Conservation (phyloP, 139 green algal species). For the Prasinococcaceae sp. region DNA sequence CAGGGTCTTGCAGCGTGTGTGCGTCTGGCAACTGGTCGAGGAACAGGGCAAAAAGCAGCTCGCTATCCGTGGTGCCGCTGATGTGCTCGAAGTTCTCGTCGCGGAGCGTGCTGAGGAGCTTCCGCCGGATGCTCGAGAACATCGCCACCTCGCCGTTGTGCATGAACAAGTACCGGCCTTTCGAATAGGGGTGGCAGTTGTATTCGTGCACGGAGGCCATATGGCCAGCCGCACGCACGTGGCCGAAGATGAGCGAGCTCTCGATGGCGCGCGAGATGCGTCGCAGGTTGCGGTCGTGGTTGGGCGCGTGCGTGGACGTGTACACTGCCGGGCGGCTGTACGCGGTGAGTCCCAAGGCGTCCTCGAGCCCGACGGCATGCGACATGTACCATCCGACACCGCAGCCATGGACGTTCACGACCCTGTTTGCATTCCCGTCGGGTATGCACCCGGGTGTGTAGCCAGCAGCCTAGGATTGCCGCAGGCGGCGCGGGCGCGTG, state of each 20-base stretch:
- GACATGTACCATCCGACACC: slow-evolving; percentile 10
- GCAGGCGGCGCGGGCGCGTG: no score
- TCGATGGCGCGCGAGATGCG: slow-evolving; percentile 68
- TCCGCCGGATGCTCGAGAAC: slow-evolving; percentile 56
- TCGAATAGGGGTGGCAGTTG: slow-evolving; percentile 56
- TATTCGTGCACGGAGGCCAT: slow-evolving; percentile 80
- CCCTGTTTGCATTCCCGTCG: not conserved
- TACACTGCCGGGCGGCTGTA: slow-evolving; percentile 53
- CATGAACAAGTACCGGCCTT: slow-evolving; percentile 72
- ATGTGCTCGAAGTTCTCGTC: slow-evolving; percentile 73
- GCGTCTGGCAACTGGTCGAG: slow-evolving; percentile 12
- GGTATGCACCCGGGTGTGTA: slow-evolving; percentile 2
- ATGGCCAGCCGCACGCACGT: slow-evolving; percentile 74
- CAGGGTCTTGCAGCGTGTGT: not conserved
- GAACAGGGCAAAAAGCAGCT: slow-evolving; percentile 10
- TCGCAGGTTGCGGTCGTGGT: slow-evolving; percentile 87
- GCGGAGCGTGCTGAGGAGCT: slow-evolving; percentile 45
- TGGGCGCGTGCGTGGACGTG: slow-evolving; percentile 67
- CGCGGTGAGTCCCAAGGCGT: not conserved
- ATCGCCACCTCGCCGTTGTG: slow-evolving; percentile 82
- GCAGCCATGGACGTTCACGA: slow-evolving; percentile 14
- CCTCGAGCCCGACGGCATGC: not conserved
- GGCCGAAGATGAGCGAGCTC: slow-evolving; percentile 73
- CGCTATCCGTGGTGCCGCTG: slow-evolving; percentile 15
- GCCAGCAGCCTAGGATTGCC: not conserved